Conservation (phyloP, 2,329 filamentous ascomycete species). For the Atkinsonella hypoxylon region DNA sequence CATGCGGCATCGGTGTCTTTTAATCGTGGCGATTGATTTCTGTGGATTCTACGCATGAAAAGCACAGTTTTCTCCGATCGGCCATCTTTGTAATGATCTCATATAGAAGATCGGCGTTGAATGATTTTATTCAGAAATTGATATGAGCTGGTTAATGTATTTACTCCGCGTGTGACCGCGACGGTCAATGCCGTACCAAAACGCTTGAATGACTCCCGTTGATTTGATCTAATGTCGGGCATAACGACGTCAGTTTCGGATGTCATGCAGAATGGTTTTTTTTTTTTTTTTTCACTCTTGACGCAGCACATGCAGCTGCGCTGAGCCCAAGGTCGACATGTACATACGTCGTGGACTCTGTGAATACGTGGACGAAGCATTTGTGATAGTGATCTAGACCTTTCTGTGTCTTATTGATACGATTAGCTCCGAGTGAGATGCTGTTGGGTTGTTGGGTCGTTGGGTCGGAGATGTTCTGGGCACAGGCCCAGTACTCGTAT, state of each 20-base stretch:
- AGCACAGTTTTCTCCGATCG: too few relatives aligned
- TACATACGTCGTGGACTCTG: not conserved
- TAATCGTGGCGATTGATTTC: too few relatives aligned
- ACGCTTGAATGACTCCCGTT: not conserved
- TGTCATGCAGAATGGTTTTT: constrained; percentile 2
- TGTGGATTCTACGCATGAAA: too few relatives aligned
- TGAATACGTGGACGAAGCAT: not conserved
- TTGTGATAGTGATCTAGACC: not conserved
- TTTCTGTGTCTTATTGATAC: not conserved
- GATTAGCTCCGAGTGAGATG: not conserved
- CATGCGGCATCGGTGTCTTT: too few relatives aligned
- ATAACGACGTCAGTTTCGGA: not conserved
- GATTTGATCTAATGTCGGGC: not conserved
- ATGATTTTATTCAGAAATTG: too few relatives aligned
- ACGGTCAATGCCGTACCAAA: not conserved
- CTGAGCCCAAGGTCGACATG: not conserved
- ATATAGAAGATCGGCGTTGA: too few relatives aligned
- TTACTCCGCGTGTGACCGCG: not conserved
- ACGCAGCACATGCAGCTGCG: not conserved
- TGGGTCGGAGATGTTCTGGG: too few relatives aligned
- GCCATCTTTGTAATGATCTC: too few relatives aligned
- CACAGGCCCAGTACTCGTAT: too few relatives aligned
- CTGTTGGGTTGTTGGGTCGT: not conserved
- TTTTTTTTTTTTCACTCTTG: not conserved
- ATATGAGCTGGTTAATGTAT: not conserved